A percentile compares a stretch with the other conserved stretches of the same genome.
Evolutionary conservation across 148 eudicot genomes (phyloP).

Genomic region (Rhododendron williamsianum): DNA sequence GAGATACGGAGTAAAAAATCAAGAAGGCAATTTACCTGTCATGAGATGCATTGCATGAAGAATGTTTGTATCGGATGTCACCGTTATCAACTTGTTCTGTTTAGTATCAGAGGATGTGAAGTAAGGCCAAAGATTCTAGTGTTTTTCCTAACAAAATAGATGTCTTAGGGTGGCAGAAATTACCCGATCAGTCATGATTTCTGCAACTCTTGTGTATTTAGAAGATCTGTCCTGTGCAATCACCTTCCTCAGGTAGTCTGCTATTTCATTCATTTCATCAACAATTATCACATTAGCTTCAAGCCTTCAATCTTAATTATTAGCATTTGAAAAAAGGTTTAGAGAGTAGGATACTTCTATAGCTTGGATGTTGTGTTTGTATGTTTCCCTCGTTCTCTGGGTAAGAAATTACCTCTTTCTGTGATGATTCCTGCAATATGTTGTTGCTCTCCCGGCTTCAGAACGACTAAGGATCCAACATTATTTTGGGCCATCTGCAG

Average conservation of each 20-base stretch:
- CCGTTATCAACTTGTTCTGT: constrained; percentile 72
- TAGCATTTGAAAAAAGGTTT: not conserved
- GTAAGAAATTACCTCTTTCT: constrained; percentile 51
- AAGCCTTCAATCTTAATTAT: not conserved
- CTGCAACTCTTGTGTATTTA: constrained; percentile 65
- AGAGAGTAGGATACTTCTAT: not conserved
- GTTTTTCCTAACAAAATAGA: not conserved
- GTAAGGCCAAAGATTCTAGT: not conserved
- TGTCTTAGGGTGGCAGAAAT: not conserved
- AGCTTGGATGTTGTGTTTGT: not conserved
- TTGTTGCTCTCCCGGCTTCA: constrained; percentile 69
- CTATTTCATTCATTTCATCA: constrained; percentile 7
- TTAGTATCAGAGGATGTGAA: not conserved
- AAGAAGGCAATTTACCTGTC: constrained; percentile 45
- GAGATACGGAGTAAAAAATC: not conserved
- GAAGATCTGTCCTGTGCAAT: constrained; percentile 51
- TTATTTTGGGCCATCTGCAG: constrained; percentile 77
- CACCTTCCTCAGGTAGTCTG: constrained; percentile 72
- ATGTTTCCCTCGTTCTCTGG: not conserved
- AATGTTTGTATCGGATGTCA: constrained; percentile 73
- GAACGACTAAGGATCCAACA: constrained; percentile 82
- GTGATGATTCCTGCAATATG: constrained; percentile 73
- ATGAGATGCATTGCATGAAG: constrained; percentile 87
- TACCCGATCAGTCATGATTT: constrained; percentile 85
- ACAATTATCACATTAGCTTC: not conserved